Conservation (phyloP, 495 filamentous ascomycete species). For the Penicillium canescens region DNA sequence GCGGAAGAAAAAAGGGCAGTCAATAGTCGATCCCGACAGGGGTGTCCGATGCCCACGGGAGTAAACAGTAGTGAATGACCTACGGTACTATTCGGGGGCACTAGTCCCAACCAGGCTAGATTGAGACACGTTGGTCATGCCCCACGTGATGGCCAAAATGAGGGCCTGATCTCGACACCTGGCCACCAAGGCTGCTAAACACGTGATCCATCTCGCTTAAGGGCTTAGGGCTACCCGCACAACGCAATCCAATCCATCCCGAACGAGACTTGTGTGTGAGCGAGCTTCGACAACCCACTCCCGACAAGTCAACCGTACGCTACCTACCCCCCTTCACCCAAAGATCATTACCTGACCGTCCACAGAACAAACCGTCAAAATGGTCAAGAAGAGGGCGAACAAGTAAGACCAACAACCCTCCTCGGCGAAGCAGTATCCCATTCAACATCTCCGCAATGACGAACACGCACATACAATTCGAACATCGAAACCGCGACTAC, state of each 20-base stretch:
- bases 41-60: constrained; percentile 19
- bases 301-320: constrained; percentile 50
- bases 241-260: constrained; percentile 45
- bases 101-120: constrained; percentile 10
- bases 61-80: constrained; percentile 20
- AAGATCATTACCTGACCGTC: constrained; percentile 30
- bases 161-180: background rate
- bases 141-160: constrained; percentile 1
- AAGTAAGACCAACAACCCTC: constrained; percentile 64
- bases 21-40: constrained; percentile 31
- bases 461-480: constrained; percentile 15
- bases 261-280: constrained; percentile 35
- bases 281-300: constrained; percentile 48
- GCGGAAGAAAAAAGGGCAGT: constrained; percentile 19
- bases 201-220: constrained; percentile 44
- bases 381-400: constrained; percentile 99
- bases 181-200: constrained; percentile 3
- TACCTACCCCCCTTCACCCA: constrained; percentile 24
- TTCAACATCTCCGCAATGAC: constrained; percentile 32
- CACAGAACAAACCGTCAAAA: constrained; percentile 69
- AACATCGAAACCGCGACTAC: constrained; percentile 5
- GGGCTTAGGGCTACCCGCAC: constrained; percentile 47
- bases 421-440: constrained; percentile 28
- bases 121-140: constrained; percentile 5
- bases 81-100: constrained; percentile 24